phyloP scores from a whole-genome alignment of 768 basidiomycete genomes.

The Russula olivacea region DNA sequence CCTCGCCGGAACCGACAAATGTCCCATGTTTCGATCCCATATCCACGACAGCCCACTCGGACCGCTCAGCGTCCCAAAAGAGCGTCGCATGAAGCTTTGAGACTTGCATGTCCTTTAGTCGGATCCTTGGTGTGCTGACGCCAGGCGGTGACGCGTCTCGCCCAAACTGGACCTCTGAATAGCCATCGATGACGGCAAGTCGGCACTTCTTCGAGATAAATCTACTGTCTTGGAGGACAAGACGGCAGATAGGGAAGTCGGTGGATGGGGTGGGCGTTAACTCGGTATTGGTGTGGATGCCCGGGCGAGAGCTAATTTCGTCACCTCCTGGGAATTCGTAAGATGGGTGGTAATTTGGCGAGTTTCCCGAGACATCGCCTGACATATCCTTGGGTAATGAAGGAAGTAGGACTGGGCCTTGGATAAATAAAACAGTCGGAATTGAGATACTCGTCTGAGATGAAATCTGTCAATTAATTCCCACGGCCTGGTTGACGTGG shows the following conservation, averaged over 20 bases:
- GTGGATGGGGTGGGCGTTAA: not conserved
- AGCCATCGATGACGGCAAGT: constrained; percentile 59
- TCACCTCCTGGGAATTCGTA: constrained; percentile 56
- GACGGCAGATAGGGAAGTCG: constrained; percentile 33
- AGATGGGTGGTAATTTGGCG: constrained; percentile 41
- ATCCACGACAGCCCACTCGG: constrained; percentile 71
- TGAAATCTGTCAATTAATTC: not conserved
- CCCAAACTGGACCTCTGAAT: constrained; percentile 65
- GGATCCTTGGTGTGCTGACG: constrained; percentile 52
- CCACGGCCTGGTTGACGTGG: constrained; percentile 14
- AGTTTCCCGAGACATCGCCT: constrained; percentile 15
- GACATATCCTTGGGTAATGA: constrained; percentile 26
- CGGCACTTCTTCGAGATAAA: constrained; percentile 47
- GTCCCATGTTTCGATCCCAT: constrained; percentile 86
- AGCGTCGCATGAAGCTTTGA: constrained; percentile 75
- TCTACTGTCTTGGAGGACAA: constrained; percentile 34
- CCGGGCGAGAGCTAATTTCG: not conserved
- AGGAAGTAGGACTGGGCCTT: not conserved
- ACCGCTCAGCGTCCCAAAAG: constrained; percentile 57
- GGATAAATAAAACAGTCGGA: constrained; percentile 2
- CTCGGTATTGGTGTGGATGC: constrained; percentile 6
- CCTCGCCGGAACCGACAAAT: constrained; percentile 40
- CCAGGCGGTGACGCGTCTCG: constrained; percentile 54
- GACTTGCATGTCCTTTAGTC: constrained; percentile 79
- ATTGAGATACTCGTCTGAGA: not conserved